A percentile compares a stretch with the other conserved stretches of the same genome.
phyloP scores from a whole-genome alignment of 768 basidiomycete species.

The Butyriboletus loyo region DNA sequence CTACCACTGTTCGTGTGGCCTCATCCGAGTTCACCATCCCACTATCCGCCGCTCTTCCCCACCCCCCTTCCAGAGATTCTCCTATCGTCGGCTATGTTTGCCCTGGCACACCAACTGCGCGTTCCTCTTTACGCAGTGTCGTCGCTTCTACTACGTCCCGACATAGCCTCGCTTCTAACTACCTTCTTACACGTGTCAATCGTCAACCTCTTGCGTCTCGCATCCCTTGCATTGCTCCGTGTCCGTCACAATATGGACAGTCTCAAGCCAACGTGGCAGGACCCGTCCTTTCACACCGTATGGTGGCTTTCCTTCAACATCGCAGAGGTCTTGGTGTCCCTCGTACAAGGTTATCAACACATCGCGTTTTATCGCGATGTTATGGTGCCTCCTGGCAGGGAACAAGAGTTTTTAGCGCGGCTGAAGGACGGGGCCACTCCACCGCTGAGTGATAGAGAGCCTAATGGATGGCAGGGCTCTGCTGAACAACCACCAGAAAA shows the following conservation, averaged over 20 bases:
- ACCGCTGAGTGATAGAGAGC: conserved; percentile 6
- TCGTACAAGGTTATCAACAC: conserved; percentile 69
- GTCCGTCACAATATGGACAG: conserved; percentile 43
- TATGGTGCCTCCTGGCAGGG: conserved; percentile 47
- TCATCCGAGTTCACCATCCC: conserved; percentile 32
- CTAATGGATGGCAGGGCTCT: conserved; percentile 9
- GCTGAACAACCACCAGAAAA: conserved; percentile 5
- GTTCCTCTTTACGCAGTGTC: conserved; percentile 35
- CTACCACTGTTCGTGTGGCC: conserved; percentile 53
- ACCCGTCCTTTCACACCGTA: conserved; percentile 58
- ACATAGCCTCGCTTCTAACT: conserved; percentile 35
- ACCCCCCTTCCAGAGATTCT: conserved; percentile 66
- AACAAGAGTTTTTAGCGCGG: conserved; percentile 37
- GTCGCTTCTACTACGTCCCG: conserved; percentile 26
- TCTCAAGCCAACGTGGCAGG: conserved; percentile 50
- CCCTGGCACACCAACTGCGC: conserved; percentile 31
- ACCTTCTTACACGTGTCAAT: conserved; percentile 48
- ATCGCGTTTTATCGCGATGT: conserved; percentile 68
- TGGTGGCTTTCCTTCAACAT: conserved; percentile 77
- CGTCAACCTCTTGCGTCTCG: conserved; percentile 52
- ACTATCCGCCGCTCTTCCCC: conserved; percentile 49
- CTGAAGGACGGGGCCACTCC: conserved; percentile 16
- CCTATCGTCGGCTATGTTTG: conserved; percentile 54
- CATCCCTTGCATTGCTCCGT: conserved; percentile 51
- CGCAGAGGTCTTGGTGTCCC: conserved; percentile 61